These are phyloP conservation scores for Mycosphaerella sp. DNA, from an alignment of 2,329 filamentous ascomycete species.

Conservation along the genomic window DNA sequence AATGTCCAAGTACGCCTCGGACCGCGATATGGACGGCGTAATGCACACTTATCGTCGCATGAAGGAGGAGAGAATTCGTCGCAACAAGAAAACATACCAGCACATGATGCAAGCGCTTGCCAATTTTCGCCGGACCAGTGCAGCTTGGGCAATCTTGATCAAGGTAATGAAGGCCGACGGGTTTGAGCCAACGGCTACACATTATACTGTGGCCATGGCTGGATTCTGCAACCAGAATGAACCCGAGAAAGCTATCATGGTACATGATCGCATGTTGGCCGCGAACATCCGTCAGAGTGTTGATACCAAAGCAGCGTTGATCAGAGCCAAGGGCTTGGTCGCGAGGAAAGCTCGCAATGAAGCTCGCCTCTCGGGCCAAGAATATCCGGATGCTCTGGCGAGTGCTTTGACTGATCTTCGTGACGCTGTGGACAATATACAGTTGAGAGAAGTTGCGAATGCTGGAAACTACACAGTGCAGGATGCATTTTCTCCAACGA, in stretches of 20 bases:
- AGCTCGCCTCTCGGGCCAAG: background rate
- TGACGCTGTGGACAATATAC: background rate
- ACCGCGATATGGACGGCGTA: constrained; percentile 52
- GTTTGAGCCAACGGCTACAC: constrained; percentile 42
- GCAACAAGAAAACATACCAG: constrained; percentile 54
- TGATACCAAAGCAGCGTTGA: background rate
- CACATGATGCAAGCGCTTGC: constrained; percentile 55
- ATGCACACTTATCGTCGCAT: constrained; percentile 52
- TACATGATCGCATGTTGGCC: constrained; percentile 42
- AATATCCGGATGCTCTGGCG: background rate
- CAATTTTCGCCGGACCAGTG: constrained; percentile 47
- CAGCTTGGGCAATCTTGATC: constrained; percentile 49
- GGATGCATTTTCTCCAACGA: constrained; percentile 1
- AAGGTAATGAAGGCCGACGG: constrained; percentile 46
- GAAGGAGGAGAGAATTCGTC: constrained; percentile 44
- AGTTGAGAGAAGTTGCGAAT: background rate
- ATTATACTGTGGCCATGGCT: constrained; percentile 50
- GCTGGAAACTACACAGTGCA: background rate
- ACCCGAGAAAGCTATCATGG: constrained; percentile 44
- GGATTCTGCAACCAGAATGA: constrained; percentile 42
- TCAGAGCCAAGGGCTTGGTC: constrained; percentile 6
- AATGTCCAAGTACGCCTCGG: constrained; percentile 60
- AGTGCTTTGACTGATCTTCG: constrained; percentile 1
- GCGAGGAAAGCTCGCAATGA: background rate
- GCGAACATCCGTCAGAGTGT: constrained; percentile 37